Percentiles rank a stretch among this genome's conserved stretches.
Conservation (phyloP, 768 basidiomycete species). For the Tylopilus plumbeoviolaceoides region DNA sequence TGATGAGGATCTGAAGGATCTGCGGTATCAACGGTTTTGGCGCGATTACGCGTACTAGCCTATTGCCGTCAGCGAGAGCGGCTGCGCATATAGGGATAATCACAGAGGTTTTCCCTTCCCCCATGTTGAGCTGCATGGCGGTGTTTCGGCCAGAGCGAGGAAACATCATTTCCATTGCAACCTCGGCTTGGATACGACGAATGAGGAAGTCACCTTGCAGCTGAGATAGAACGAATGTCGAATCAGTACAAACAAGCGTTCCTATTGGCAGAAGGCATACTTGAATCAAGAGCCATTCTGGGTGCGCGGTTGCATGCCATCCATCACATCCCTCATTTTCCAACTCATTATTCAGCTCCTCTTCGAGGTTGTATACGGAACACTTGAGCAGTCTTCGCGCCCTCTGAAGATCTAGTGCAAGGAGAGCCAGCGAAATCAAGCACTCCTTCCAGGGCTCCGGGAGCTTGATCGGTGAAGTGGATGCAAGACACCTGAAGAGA, state of each 20-base stretch:
- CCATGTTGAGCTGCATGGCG: conserved; percentile 39
- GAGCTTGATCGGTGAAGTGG: conserved; percentile 3
- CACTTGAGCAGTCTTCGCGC: neutral
- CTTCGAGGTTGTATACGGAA: neutral
- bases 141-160: conserved; percentile 37
- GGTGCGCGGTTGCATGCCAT: neutral
- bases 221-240: conserved; percentile 22
- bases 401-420: neutral
- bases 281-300: neutral
- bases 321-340: neutral
- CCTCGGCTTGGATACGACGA: conserved; percentile 38
- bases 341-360: neutral
- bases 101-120: conserved; percentile 12
- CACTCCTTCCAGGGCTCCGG: conserved; percentile 24
- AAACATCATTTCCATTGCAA: conserved; percentile 46
- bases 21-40: conserved; percentile 42
- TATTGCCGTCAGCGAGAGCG: conserved; percentile 39
- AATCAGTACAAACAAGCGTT: neutral
- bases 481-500: conserved; percentile 27
- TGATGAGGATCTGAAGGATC: conserved; percentile 46
- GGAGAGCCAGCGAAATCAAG: conserved; percentile 25
- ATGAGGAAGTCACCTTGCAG: conserved; percentile 42
- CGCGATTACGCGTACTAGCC: conserved; percentile 35
- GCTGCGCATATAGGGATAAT: conserved; percentile 43
- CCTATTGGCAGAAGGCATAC: neutral